Base-by-base conservation (phyloP, 768 basidiomycete species). In the Tulasnella sp. region DNA sequence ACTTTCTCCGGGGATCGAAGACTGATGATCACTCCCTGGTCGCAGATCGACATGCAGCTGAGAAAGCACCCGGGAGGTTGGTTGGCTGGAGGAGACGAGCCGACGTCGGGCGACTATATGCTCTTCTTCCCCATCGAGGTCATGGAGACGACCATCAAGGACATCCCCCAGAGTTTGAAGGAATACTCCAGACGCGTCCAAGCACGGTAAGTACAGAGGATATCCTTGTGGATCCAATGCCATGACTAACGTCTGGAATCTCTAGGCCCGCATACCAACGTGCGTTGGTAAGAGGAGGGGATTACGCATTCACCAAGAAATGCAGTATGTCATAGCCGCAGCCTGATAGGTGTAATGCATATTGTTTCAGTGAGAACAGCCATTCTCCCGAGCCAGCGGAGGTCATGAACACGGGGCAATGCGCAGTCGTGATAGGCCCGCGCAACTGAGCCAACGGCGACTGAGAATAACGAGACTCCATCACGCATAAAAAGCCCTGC, bases 51-150 rank as follows among this genome's bases (percentile, higher is more conserved):
- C 59, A 59, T 57, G 2, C 71, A 71, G 55, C 67, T 75, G 15
- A 62, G 59, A 27, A 70, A 69, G 55, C 45, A 43, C 34, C 45
- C 49, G 40, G 63, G 61, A 1, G 66, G 63, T 14, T 70, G 65
- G 65, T 66, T 71, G 40, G 72, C 73, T 6, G 74, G 69, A 14
- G 72, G 70, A 25, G 58, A 67, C 25, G 65, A 70, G 25, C 71
- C 72, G 14, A 74, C 75, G 23, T 57, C 69, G 19, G 72, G 75
- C 19, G 75, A 77, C 63, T 76, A 68, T 65, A 69, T 71, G 68
- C 73, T 75, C 72, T 61, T 66, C 31, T 75, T 74, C 61, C 62
- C 70, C 4, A 60, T 73, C 25, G 74, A 75, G 25, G 54, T 36
- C 11, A 27, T 45, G 3, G 31, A 27, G 5, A 29, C 43, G 15